A percentile compares a stretch with the other conserved stretches of the same genome.
Evolutionary conservation across 371 early-diverging fungal species (phyloP).

Genomic region (Mucor racemosus): DNA sequence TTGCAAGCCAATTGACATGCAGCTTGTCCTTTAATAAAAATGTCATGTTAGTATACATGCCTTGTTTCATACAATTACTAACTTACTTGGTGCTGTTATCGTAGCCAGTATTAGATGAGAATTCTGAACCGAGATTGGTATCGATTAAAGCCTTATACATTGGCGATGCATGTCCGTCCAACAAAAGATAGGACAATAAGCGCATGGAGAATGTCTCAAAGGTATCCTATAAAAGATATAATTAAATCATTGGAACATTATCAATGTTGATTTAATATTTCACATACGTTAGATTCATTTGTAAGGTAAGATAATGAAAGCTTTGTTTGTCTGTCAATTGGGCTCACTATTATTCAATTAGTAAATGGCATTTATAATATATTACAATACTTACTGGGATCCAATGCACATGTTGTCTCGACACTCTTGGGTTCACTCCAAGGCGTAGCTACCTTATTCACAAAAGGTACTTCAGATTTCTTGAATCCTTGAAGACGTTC

Average conservation of each 20-base stretch:
- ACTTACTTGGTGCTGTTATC: constrained; percentile 67
- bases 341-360: constrained; percentile 59
- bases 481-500: constrained; percentile 52
- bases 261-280: neutral
- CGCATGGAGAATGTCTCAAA: constrained; percentile 85
- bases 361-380: neutral
- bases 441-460: constrained; percentile 57
- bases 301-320: constrained; percentile 78
- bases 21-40: constrained; percentile 42
- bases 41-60: neutral
- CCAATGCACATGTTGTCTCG: constrained; percentile 68
- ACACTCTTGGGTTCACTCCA: constrained; percentile 58
- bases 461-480: constrained; percentile 44
- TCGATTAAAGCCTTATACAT: constrained; percentile 96
- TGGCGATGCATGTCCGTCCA: constrained; percentile 90
- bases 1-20: constrained; percentile 72
- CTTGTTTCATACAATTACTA: neutral
- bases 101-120: constrained; percentile 89
- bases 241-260: neutral
- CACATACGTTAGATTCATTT: constrained; percentile 73
- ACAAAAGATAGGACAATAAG: constrained; percentile 78
- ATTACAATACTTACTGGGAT: constrained; percentile 64
- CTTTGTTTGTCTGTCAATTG: constrained; percentile 80
- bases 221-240: constrained; percentile 55
- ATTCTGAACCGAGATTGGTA: constrained; percentile 90